A percentile compares a stretch with the other conserved stretches of the same genome.
These are phyloP conservation scores for Inga leiocalycina DNA, from an alignment of 306 rosid species.

Conservation along the genomic window DNA sequence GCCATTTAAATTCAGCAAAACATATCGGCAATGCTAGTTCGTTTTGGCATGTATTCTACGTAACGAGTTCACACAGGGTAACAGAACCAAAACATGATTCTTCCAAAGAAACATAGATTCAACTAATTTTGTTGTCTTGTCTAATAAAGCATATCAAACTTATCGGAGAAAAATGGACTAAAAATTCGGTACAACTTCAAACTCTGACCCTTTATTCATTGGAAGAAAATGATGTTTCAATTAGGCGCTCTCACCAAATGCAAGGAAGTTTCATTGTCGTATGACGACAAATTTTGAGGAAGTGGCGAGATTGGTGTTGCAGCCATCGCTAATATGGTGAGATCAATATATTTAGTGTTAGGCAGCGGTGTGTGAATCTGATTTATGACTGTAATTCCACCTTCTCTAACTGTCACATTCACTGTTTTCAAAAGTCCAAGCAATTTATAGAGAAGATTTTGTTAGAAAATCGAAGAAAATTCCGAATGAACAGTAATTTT, in stretches of 20 bases:
- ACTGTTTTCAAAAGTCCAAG: conserved; percentile 44
- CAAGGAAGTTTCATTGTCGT: conserved; percentile 36
- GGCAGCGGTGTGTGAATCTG: conserved; percentile 29
- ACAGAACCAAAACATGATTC: not conserved
- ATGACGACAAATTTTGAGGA: conserved; percentile 39
- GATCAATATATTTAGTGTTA: conserved; percentile 39
- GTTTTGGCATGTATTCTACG: conserved; percentile 21
- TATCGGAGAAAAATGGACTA: conserved; percentile 5
- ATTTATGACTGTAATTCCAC: conserved; percentile 39
- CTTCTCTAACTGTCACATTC: conserved; percentile 40
- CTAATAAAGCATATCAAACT: not conserved
- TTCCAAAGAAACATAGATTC: conserved; percentile 13
- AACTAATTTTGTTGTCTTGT: not conserved
- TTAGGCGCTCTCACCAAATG: conserved; percentile 34
- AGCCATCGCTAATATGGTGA: conserved; percentile 49
- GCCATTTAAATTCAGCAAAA: conserved; percentile 34
- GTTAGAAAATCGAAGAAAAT: conserved; percentile 9
- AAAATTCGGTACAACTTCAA: conserved; percentile 23
- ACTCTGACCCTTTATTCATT: conserved; percentile 16
- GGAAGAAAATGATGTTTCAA: conserved; percentile 27
- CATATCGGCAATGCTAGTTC: conserved; percentile 10
- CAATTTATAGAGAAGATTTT: not conserved
- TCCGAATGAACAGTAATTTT: not conserved
- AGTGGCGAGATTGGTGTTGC: conserved; percentile 42
- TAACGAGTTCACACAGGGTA: conserved; percentile 1